Evolutionary conservation across 2,329 filamentous ascomycete species (phyloP).

Genomic region (Torrubiella hemipterigena): DNA sequence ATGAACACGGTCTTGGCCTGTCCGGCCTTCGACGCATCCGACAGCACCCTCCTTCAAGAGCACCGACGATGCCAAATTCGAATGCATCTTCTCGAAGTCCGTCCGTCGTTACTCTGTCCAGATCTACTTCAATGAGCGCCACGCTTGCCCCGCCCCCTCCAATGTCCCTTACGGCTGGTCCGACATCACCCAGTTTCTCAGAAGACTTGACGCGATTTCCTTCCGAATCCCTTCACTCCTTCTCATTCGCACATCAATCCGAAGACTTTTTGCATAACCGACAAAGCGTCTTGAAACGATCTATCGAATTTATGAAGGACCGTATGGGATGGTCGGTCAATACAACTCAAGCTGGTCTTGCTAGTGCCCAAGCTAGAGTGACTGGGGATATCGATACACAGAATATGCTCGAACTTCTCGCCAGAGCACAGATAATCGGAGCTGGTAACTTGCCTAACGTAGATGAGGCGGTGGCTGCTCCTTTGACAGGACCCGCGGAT

Average conservation of each 20-base stretch:
- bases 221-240: slow-evolving; percentile 91
- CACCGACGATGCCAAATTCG: slow-evolving; percentile 51
- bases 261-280: slow-evolving; percentile 85
- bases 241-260: slow-evolving; percentile 93
- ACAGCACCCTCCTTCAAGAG: slow-evolving; percentile 55
- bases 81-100: slow-evolving; percentile 50
- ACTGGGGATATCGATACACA: slow-evolving; percentile 79
- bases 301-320: slow-evolving; percentile 93
- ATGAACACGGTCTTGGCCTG: slow-evolving; percentile 74
- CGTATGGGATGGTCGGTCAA: slow-evolving; percentile 64
- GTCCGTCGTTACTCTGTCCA: slow-evolving; percentile 43
- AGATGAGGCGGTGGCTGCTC: slow-evolving; percentile 34
- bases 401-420: slow-evolving; percentile 79
- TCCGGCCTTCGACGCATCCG: slow-evolving; percentile 89
- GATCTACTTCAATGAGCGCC: slow-evolving; percentile 60
- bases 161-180: slow-evolving; percentile 45
- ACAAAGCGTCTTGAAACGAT: slow-evolving; percentile 85
- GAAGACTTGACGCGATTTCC: slow-evolving; percentile 91
- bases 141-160: slow-evolving; percentile 46
- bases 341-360: slow-evolving; percentile 61
- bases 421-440: slow-evolving; percentile 67
- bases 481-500: slow-evolving; percentile 70
- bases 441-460: slow-evolving; percentile 47
- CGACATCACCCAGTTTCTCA: slow-evolving; percentile 62
- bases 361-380: slow-evolving; percentile 70